phyloP scores from a whole-genome alignment of 768 basidiomycete species.

The Podaxis rugospora region DNA sequence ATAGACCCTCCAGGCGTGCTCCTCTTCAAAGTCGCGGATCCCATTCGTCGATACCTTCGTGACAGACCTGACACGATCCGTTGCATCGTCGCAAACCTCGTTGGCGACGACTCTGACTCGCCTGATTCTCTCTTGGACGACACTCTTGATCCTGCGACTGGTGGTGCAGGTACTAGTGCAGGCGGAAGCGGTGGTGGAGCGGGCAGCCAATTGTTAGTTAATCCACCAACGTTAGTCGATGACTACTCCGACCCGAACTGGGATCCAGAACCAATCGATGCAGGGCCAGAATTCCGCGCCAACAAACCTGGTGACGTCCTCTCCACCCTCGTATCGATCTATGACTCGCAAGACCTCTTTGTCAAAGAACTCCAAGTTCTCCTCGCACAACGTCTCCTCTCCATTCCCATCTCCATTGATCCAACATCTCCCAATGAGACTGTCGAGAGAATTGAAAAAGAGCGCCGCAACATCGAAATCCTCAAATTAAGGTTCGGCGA shows the following conservation, averaged over 20 bases:
- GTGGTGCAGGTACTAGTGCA: neutral
- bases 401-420: slow-evolving; percentile 37
- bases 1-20: slow-evolving; percentile 92
- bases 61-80: slow-evolving; percentile 91
- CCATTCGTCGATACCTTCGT: slow-evolving; percentile 84
- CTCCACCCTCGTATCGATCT: slow-evolving; percentile 95
- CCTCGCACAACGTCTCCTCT: slow-evolving; percentile 81
- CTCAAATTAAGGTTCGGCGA: slow-evolving; percentile 97
- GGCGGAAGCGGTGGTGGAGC: neutral
- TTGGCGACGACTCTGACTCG: slow-evolving; percentile 72
- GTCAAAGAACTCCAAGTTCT: slow-evolving; percentile 93
- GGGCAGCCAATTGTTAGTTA: neutral
- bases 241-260: slow-evolving; percentile 91
- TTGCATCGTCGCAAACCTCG: slow-evolving; percentile 86
- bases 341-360: slow-evolving; percentile 95
- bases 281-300: slow-evolving; percentile 91
- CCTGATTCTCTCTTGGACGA: slow-evolving; percentile 82
- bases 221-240: slow-evolving; percentile 40
- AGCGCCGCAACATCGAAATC: slow-evolving; percentile 92
- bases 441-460: slow-evolving; percentile 9
- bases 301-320: slow-evolving; percentile 92
- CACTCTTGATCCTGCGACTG: slow-evolving; percentile 73
- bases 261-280: slow-evolving; percentile 96
- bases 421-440: neutral
- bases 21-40: slow-evolving; percentile 90